Evolutionary conservation across 257 asterid genomes (phyloP).

Genomic region (Gentiana straminea): DNA sequence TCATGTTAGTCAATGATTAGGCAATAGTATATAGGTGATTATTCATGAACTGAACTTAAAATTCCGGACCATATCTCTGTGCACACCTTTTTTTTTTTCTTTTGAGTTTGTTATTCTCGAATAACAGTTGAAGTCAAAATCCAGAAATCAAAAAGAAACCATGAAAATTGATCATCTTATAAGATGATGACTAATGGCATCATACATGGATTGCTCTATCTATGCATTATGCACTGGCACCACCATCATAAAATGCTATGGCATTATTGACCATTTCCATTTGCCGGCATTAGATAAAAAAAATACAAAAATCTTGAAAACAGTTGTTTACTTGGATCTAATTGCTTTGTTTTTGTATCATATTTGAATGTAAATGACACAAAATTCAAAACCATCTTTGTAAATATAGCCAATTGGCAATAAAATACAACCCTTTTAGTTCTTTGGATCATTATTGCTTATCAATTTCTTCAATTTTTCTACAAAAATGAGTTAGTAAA

Average conservation of each 20-base stretch:
- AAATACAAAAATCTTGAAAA: not conserved
- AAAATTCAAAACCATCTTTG: not conserved
- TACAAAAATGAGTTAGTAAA: not conserved
- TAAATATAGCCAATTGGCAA: constrained; percentile 13
- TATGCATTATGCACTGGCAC: not conserved
- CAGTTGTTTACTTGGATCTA: not conserved
- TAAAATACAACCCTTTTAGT: not conserved
- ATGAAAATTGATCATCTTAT: not conserved
- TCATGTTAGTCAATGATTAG: too few relatives aligned
- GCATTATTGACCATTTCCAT: constrained; percentile 8
- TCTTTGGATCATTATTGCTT: too few relatives aligned
- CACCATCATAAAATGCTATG: not conserved
- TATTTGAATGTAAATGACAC: not conserved
- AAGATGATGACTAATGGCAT: not conserved
- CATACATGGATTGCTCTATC: not conserved
- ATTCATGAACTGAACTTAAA: too few relatives aligned
- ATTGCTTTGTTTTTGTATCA: not conserved
- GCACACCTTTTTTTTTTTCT: too few relatives aligned
- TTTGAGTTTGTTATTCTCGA: too few relatives aligned
- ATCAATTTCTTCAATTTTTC: not conserved
- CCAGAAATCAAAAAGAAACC: too few relatives aligned
- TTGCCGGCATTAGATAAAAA: constrained; percentile 10
- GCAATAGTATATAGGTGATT: too few relatives aligned
- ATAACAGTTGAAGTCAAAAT: too few relatives aligned
- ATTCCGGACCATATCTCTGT: too few relatives aligned